phyloP scores from a whole-genome alignment of 768 basidiomycete species.

The Lactarius pseudohatsudake region DNA sequence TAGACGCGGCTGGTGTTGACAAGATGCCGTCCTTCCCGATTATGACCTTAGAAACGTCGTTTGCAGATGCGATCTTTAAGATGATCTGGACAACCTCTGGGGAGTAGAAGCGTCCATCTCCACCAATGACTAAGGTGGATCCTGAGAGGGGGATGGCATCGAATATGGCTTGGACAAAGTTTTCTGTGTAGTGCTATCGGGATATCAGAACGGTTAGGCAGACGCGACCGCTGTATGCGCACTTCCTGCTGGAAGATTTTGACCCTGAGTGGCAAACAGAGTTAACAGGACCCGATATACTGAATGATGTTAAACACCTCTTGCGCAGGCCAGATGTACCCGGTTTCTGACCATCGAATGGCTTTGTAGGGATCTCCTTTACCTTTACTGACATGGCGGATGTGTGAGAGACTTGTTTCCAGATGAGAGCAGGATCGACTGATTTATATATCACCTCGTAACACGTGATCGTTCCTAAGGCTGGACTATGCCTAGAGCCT shows the following conservation, averaged over 20 bases:
- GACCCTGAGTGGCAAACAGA: slow-evolving; percentile 55
- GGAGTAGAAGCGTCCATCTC: slow-evolving; percentile 93
- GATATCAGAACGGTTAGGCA: slow-evolving; percentile 30
- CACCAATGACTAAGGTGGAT: slow-evolving; percentile 89
- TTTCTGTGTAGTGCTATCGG: slow-evolving; percentile 89
- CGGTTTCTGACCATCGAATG: slow-evolving; percentile 93
- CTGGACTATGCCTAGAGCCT: slow-evolving; percentile 35
- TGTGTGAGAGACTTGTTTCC: slow-evolving; percentile 17
- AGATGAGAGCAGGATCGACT: not conserved
- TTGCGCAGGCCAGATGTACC: slow-evolving; percentile 98
- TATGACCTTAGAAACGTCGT: slow-evolving; percentile 89
- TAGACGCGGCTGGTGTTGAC: slow-evolving; percentile 96
- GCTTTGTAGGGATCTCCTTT: slow-evolving; percentile 76
- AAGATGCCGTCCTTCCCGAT: slow-evolving; percentile 89
- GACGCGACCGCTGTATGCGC: slow-evolving; percentile 29
- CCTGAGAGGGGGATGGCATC: slow-evolving; percentile 82
- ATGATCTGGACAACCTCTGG: slow-evolving; percentile 88
- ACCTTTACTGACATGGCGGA: slow-evolving; percentile 55
- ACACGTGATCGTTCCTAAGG: slow-evolving; percentile 22
- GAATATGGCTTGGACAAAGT: slow-evolving; percentile 94
- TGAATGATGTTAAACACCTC: slow-evolving; percentile 50
- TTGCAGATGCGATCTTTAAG: slow-evolving; percentile 90
- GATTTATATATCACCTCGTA: slow-evolving; percentile 18
- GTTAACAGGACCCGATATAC: slow-evolving; percentile 14
- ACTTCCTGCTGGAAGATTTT: slow-evolving; percentile 98